Conservation (phyloP, 805 yeast genomes). For the Candida qinlingensis region DNA sequence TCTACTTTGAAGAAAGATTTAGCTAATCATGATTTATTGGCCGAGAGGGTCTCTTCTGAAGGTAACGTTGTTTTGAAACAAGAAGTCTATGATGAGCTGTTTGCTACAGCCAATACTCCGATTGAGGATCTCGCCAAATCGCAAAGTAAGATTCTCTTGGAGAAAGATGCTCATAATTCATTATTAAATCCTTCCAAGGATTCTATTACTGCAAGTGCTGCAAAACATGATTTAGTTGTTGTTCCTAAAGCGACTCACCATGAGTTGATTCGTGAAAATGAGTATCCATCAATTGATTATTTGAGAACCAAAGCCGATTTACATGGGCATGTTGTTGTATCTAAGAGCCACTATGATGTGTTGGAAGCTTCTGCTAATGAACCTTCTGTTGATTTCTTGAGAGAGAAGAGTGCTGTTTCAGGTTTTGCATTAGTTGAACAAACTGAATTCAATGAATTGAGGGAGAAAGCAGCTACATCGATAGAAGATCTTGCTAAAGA, state of each 20-base stretch:
- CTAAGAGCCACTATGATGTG: constrained; percentile 19
- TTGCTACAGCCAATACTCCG: constrained; percentile 7
- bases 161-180: constrained; percentile 1
- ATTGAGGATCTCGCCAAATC: constrained; percentile 6
- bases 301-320: constrained; percentile 17
- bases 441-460: constrained; percentile 11
- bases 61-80: constrained; percentile 13
- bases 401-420: background rate
- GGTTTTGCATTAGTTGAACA: background rate
- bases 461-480: constrained; percentile 12
- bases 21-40: constrained; percentile 24
- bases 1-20: constrained; percentile 23
- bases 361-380: constrained; percentile 11
- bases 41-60: constrained; percentile 21
- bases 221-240: constrained; percentile 3
- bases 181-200: constrained; percentile 6
- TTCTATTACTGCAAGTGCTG: constrained; percentile 6
- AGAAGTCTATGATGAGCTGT: constrained; percentile 14
- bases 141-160: constrained; percentile 2
- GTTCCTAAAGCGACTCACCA: constrained; percentile 6
- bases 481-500: constrained; percentile 20
- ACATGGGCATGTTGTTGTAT: constrained; percentile 22
- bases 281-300: constrained; percentile 23
- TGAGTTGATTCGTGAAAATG: constrained; percentile 15
- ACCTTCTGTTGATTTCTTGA: constrained; percentile 8